Evolutionary conservation across 345 rosid species (phyloP).

Genomic region (Populus deltoides): DNA sequence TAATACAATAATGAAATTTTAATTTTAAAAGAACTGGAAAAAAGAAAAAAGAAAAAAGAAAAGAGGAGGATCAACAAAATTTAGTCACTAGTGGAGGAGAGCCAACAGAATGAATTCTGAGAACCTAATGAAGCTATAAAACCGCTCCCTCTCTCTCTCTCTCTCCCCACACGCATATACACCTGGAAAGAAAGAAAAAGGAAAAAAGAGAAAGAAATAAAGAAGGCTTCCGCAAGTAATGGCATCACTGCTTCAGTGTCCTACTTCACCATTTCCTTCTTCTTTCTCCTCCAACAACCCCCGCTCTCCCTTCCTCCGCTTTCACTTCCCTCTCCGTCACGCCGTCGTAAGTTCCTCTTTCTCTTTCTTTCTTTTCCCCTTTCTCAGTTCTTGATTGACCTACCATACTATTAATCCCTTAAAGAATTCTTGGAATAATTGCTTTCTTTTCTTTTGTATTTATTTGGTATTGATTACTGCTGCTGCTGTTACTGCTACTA

Average conservation of each 20-base stretch:
- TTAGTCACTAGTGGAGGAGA: too few relatives aligned
- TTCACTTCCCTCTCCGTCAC: conserved; percentile 13
- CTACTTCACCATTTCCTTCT: conserved; percentile 17
- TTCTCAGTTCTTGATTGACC: background rate
- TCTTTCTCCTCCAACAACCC: conserved; percentile 13
- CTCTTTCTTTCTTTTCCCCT: background rate
- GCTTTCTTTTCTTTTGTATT: background rate
- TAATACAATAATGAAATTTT: too few relatives aligned
- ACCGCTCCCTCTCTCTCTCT: too few relatives aligned
- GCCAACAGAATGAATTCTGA: too few relatives aligned
- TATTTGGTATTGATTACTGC: background rate
- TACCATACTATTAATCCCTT: background rate
- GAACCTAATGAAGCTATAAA: too few relatives aligned
- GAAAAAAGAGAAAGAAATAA: too few relatives aligned
- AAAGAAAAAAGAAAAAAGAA: too few relatives aligned
- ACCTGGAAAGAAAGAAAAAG: too few relatives aligned
- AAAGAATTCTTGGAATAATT: too few relatives aligned
- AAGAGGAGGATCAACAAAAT: too few relatives aligned
- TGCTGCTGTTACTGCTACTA: background rate
- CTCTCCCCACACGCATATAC: too few relatives aligned
- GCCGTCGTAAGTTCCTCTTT: conserved; percentile 32
- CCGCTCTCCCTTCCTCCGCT: conserved; percentile 5
- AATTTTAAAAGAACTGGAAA: too few relatives aligned
- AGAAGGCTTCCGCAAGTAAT: background rate
- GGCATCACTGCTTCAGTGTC: conserved; percentile 32